Base-by-base conservation (phyloP, 2,329 filamentous ascomycete genomes). In the Neonectria magnoliae region DNA sequence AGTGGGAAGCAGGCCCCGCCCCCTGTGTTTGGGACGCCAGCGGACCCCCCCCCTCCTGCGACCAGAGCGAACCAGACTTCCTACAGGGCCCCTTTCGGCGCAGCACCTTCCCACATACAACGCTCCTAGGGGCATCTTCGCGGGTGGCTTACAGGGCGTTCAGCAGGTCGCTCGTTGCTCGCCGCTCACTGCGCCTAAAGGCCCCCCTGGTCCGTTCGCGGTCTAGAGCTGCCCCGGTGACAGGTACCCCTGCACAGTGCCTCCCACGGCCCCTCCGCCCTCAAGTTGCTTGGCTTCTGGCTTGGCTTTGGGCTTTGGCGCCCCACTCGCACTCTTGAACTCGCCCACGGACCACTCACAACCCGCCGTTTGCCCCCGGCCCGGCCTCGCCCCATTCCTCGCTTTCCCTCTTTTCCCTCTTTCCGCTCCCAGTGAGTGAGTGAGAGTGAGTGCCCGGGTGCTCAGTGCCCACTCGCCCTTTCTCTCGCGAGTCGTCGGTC, bases 161-260 rank as follows among this genome's bases (percentile, higher is more conserved):
- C 29, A 51, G 48, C 25, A 25, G 25, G 25, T 25, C 25, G 25
- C 4, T 25, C 25, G 25, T 5, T 25, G 25, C 25, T 25, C 25
- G 25, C 25, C 6, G 25, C 25, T 25, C 5, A n/a, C n/a, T n/a
- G n/a, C n/a, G n/a, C n/a, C 5, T n/a, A 16, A 38, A 38, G 16
- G 36, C 14, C 36, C 36, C 14, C 36, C 14, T 9, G 36, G 36
- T 38, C 36, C 36, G 48, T 29, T 20, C 48, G 27, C 48, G 48
- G 48, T 36, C 48, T 33, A 51, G 48, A 33, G 44, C 10, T 31
- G 38, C 55, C 41, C 54, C 36, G 31, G 38, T 27, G 27, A 36
- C 44, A 74, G 67, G 71, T 74, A 71, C 71, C 69, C 57, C 55
- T 54, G 67, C 71, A 73, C 71, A 73, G 71, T 73, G 71, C 45